Conservation (phyloP, 208 protist genomes). For the Wallacemonas sp. region DNA sequence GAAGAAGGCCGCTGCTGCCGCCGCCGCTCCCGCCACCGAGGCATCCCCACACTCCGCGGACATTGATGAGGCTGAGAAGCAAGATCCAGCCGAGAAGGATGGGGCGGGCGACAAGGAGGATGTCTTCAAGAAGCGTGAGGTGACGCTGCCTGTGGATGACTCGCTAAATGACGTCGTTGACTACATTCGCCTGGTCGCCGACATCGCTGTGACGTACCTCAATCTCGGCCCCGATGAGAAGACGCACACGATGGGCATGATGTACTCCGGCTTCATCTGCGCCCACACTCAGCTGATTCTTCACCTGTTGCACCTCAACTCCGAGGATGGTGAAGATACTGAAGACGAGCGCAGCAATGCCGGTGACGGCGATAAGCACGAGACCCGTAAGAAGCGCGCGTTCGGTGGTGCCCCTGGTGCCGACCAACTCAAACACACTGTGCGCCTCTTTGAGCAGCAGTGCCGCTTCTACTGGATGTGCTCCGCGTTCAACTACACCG, state of each 20-base stretch:
- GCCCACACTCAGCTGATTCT: constrained; percentile 21
- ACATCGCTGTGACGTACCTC: constrained; percentile 28
- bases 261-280: constrained; percentile 17
- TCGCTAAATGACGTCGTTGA: constrained; percentile 16
- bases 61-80: constrained; percentile 7
- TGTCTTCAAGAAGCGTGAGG: constrained; percentile 14
- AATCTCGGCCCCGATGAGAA: constrained; percentile 19
- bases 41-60: background rate
- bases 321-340: constrained; percentile 10
- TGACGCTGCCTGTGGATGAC: constrained; percentile 17
- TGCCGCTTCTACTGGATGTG: constrained; percentile 20
- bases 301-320: constrained; percentile 14
- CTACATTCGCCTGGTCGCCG: constrained; percentile 19
- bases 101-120: background rate
- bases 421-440: background rate
- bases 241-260: constrained; percentile 12
- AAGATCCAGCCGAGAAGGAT: background rate
- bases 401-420: background rate
- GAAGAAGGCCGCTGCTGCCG: constrained; percentile 14
- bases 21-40: background rate
- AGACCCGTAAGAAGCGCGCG: background rate
- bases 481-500: constrained; percentile 20
- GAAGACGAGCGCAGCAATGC: background rate
- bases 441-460: constrained; percentile 18
- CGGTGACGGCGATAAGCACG: background rate